Base-by-base conservation (phyloP, 2,329 filamentous ascomycete genomes). In the Stagonosporopsis vannaccii region DNA sequence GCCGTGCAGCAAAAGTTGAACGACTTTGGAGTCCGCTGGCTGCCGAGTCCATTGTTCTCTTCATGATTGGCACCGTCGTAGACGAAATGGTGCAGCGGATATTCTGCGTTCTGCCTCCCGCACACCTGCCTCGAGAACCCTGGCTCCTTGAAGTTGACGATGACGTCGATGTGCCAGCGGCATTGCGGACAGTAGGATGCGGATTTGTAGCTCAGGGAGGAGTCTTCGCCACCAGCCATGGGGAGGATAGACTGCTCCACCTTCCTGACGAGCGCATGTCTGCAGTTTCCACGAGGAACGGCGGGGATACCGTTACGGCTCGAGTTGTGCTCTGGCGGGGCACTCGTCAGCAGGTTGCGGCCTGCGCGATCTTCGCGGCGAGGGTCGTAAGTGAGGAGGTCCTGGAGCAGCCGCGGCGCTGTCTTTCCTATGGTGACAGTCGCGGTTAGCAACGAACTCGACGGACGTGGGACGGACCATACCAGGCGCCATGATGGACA, bases 171-270 rank as follows among this genome's bases (percentile, higher is more conserved):
- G 73, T 90, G 87, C 66, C 81, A 80, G 47, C 85, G 83, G 69
- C 88, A 91, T 56, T 78, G 79, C 52, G 79, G 75, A 73, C 88
- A 91, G 61, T 86, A 81, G 3, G 86, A 81, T 15, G 87, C 83
- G 25, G 88, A 78, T 62, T 81, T 85, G 69, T 84, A 86, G 42
- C 30, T 15, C 15, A 79, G 69, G 57, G 28, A 62, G 61, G 56
- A 75, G 71, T 32, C 77, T 71, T 73, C 67, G 26, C 75, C 69
- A 52, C 82, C 80, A 11, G 77, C 70, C 11, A 71, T 69, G 6
- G 82, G 79, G 23, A 82, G 68, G 28, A 77, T 71, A 50, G 82
- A 85, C 71, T 88, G 85, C 41, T 79, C 77, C 19, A 75, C 59
- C 68, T 90, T 89, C 41, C 77, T 77, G 40, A 81, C 78, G 68